Conservation (phyloP, 208 protist species). For the Giardia muris region DNA sequence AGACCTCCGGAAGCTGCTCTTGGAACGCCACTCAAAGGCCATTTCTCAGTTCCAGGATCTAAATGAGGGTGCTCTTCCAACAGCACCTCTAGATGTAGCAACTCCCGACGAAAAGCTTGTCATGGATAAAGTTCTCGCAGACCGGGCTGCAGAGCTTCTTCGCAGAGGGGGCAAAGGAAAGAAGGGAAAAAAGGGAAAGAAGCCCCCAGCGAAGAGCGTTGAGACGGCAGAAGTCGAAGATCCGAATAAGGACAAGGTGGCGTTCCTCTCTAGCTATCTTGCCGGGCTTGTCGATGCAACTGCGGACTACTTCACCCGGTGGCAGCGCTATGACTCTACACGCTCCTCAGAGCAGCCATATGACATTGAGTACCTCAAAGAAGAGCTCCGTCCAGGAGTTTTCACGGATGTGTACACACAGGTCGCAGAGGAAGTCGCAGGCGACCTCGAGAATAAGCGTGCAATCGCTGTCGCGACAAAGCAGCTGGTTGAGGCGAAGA, state of each 20-base stretch:
- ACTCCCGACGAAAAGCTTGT: neutral
- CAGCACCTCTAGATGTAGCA: neutral
- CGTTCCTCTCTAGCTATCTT: neutral
- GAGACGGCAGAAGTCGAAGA: neutral
- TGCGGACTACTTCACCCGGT: constrained; percentile 13
- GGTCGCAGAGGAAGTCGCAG: neutral
- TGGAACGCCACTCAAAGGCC: neutral
- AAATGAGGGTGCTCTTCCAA: neutral
- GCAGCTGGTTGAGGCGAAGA: constrained; percentile 3
- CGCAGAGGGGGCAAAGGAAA: constrained; percentile 12
- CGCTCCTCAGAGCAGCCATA: neutral
- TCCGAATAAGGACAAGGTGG: neutral
- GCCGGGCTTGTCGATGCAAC: constrained; percentile 2
- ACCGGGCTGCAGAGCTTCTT: neutral
- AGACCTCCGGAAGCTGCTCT: neutral
- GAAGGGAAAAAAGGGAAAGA: constrained; percentile 22
- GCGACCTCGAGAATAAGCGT: neutral
- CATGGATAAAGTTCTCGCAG: neutral
- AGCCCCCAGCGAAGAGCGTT: neutral
- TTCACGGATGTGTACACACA: neutral
- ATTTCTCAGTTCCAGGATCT: neutral
- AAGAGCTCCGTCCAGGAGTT: neutral
- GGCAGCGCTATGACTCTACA: neutral
- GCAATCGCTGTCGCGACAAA: neutral
- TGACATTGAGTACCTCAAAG: constrained; percentile 15